Evolutionary conservation across 352 stramenopile species (phyloP).

Genomic region (Phytophthora sansomeana): DNA sequence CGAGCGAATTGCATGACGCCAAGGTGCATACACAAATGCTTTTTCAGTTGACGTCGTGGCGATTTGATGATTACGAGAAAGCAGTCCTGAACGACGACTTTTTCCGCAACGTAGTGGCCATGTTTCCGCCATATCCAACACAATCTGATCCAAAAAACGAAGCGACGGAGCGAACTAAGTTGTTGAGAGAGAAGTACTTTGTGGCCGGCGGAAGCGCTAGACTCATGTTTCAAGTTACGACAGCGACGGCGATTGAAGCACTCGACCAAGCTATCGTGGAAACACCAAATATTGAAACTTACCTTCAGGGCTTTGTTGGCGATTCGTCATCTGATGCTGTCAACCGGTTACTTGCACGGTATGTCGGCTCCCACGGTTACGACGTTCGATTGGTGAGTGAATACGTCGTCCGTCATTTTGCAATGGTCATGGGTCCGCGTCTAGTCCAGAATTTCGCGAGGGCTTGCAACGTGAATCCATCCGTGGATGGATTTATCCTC

Average conservation of each 20-base stretch:
- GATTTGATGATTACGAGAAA: background rate
- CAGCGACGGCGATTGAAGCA: background rate
- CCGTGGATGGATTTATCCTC: background rate
- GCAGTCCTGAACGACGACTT: background rate
- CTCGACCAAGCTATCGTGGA: background rate
- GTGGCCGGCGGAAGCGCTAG: slow-evolving; percentile 8
- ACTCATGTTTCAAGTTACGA: slow-evolving; percentile 5
- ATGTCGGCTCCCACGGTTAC: too few species aligned
- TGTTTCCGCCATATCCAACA: background rate
- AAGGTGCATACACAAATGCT: too few species aligned
- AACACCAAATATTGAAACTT: background rate
- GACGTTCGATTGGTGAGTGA: too few species aligned
- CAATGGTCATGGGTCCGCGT: too few species aligned
- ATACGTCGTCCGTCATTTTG: too few species aligned
- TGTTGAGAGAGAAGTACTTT: slow-evolving; percentile 7
- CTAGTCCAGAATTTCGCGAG: too few species aligned
- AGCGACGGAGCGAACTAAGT: background rate
- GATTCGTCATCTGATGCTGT: too few species aligned
- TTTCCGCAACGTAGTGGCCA: background rate
- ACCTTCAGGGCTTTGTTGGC: too few species aligned
- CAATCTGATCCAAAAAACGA: background rate
- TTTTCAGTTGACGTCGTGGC: slow-evolving; percentile 4
- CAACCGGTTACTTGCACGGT: too few species aligned
- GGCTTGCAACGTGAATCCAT: too few species aligned
- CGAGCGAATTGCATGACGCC: background rate